Evolutionary conservation across 2,329 filamentous ascomycete genomes (phyloP), one percentile per base, ranked within the genome.

Genomic region (Endocalyx cinctus): DNA sequence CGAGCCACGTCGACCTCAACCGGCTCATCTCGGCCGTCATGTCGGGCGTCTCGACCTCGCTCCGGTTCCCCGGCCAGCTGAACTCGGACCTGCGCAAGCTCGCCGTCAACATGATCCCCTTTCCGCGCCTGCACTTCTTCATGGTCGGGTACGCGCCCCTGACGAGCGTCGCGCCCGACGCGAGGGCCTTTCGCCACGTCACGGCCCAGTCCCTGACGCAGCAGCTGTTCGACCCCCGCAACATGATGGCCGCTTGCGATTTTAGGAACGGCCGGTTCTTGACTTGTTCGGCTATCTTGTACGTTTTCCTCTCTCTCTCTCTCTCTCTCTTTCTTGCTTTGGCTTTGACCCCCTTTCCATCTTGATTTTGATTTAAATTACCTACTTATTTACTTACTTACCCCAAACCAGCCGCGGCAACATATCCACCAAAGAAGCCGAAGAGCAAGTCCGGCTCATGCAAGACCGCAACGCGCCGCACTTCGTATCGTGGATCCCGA

Each of bases 191-290:
- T 90, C 92, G 92, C 63, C 90, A 92, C 51, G 85, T 98, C 67
- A 89, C 84, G 59, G 92, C 98, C 43, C 90, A 92, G 38, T 92
- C 98, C 78, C 80, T 98, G 67, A 97, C 92, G 59, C 92, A 98
- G 77, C 92, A 98, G 72, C 97, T 98, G 88, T 98, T 94, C 77
- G 92, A 98, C 77, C 90, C 92, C 60, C 97, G 97, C 87, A 98
- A 98, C 84, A 98, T 98, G 90, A 98, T 98, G 92, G 92, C 92
- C 72, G 92, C 92, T 49, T 94, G 89, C 47, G 92, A 98, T 76
- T 98, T 98, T 88, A 87, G 92, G 60, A 98, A 97, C 70, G 92
- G 92, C 67, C 92, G 92, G 60, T 98, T 97, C 79, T 82, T 98
- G 61, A 98, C 92, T 55, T 98, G 92, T 84, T 97, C 84, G 67